Evolutionary conservation across 1,284 basidiomycete genomes (phyloP), one percentile per base, ranked within the genome.

Genomic region (Ustilago hordei): DNA sequence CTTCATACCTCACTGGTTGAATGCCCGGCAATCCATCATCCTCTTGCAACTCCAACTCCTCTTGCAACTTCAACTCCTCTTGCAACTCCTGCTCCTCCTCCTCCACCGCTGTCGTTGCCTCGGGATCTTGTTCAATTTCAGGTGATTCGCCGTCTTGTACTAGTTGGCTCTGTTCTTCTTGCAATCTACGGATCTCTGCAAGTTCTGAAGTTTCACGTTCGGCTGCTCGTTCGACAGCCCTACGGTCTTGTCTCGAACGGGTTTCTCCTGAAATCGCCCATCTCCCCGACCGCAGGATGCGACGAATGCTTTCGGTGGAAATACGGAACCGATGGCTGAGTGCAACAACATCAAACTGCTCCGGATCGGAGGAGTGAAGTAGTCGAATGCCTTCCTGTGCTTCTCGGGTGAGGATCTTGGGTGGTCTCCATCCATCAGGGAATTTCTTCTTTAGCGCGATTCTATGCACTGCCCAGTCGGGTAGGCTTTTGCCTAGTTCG

Each of bases 361-460:
- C 75, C n/a, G 84, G 83, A 50, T 85, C 83, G 17, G 73, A 69
- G 2, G 68, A 70, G 36, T 84, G 79, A 12, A 85, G 60, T 0
- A 81, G 69, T 12, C 82, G 72, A 13, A 85, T 62, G 23, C 84
- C 84, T 31, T 84, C 75, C 60, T 84, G 82, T 5, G 84, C 82
- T 63, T 84, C 82, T 41, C 82, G 60, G 1, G 84, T 85, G 32
- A 85, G 77, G 45, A 80, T 80, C 52, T 79, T 83, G 57, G 65
- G 73, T 1, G 83, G 84, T n/a, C 73, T 58, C 84, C 84, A 85
- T n/a, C 79, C 79, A 19, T 82, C 81, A 11, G 78, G 80, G 23
- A 81, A 81, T 52, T 84, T 82, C 31, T 57, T 70, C 55, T 71
- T 28, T 8, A 84, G 75, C 4, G 82, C 82, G 43, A 81, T 77